Base-by-base conservation (phyloP, 2,329 filamentous ascomycete genomes). In the Madurella fahalii region DNA sequence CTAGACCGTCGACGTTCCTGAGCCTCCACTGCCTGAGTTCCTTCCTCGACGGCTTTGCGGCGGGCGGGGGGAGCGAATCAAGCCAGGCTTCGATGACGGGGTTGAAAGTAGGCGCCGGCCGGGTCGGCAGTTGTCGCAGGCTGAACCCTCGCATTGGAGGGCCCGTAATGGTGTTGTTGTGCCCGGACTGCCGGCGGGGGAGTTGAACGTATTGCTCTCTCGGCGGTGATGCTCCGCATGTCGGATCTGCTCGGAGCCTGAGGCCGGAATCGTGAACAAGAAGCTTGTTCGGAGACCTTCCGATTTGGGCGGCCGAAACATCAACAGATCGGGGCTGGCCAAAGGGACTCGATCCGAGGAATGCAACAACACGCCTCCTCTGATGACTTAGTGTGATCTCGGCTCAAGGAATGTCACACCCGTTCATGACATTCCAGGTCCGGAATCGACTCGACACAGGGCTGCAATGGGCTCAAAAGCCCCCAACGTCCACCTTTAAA, bases 21-120 rank as follows among this genome's bases (percentile, higher is more conserved):
- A 54, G 50, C 16, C 50, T 44, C 59, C 59, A 62, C 41, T 62
- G 59, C 1, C 37, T 4, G 20, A 59, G 50, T n/a, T 61, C 57
- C 16, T 30, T 51, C 3, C 18, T 8, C 16, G 59, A 57, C 8
- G 58, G 58, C 25, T 43, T 41, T 16, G 31, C 17, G 13, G 46
- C 2, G 5, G 53, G 57, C 13, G 40, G 51, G 2, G 57, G 59
- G 13, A 61, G 48, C 3, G 50, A 50, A 13, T 61, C 58, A 2
- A 61, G 56, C 59, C 59, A 61, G 34, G 55, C 52, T 50, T 61
- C 59, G 43, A 61, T 47, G 17, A 48, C n/a, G 32, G 53, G 55
- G 31, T 61, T 51, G 40, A 44, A 58, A 9, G 41, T 25, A 11
- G 59, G 48, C 17, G 57, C 18, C 20, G 57, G 57, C 53, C 59